Evolutionary conservation across 306 rosid genomes (phyloP), one percentile per base, ranked within the genome.

Genomic region (Malus asiatica): DNA sequence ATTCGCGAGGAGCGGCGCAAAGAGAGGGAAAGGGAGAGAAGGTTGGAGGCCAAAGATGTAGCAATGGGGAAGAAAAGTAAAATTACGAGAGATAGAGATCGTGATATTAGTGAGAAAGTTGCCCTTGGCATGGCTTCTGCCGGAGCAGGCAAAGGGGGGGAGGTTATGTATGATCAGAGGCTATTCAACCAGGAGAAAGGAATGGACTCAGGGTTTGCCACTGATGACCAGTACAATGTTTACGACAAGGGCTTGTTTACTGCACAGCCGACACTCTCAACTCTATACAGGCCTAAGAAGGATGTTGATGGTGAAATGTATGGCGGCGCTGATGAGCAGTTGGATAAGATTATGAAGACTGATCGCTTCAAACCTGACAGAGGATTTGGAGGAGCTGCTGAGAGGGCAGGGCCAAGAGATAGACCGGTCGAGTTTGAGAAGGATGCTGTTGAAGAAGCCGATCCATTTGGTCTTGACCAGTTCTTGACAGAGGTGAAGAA

Each of bases 61-160:
- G 89, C 98, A 15, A 86, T 89, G 96, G 97, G 98, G 38, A 90
- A 94, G 93, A 94, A 84, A 77, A 94, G 97, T 80, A 94, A 94
- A 87, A 89, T 92, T 68, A 94, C 97, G 11, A 83, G 98, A 77
- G 97, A 94, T 65, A 84, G 97, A 83, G 98, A 94, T 71, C 94
- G 97, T 69, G 98, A 94, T 84, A 60, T 91, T 12, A 94, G 97
- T 74, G 98, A 94, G 87, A 92, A 94, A 78, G 98, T 94, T 77
- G 96, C 98, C 53, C 98, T 92, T 77, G 96, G 95, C 55, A 78
- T 92, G 97, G 97, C 98, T 60, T 87, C 93, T 22, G 71, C 93
- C 0, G 92, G 93, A 78, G 62, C 86, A 18, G 91, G 90, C 77
- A 80, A 81, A 79, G 88, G 88, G 30, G 90, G 91, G 30, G 96